Base-by-base conservation (phyloP, 2,329 filamentous ascomycete species). In the Cercospora zeae-maydis region DNA sequence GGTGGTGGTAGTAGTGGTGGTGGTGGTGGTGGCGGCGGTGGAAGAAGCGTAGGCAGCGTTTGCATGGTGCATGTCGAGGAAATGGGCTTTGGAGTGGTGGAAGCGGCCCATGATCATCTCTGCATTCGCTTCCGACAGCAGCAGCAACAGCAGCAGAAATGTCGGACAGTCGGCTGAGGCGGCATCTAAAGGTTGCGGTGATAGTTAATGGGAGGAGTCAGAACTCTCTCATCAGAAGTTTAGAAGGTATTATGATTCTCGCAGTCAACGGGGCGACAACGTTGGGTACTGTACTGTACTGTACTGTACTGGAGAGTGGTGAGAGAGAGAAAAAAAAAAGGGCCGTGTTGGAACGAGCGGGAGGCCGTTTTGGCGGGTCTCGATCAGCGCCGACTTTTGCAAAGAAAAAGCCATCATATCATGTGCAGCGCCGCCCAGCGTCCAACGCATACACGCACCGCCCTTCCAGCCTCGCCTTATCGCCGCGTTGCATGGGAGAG, bases 31-130 rank as follows among this genome's bases (percentile, higher is more conserved):
- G 13, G 63, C 59, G 57, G 64, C 54, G 30, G 64, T 59, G 13
- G 61, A 61, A 34, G 57, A 54, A 33, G 59, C 61, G 62, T 69
- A 69, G 36, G 65, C 67, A 1, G 59, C 63, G 64, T 69, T 70
- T 34, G 66, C 67, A 4, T 69, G 63, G 24, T 63, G 63, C n/a
- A 70, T 42, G 58, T 69, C 68, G 45, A 71, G 62, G 16, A 70
- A 68, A 58, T 66, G 64, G 42, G 56, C 57, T 54, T 64, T 66
- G 21, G 66, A 39, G 47, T 69, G 62, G 3, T 27, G 24, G 36
- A 66, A 57, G 56, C 64, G 67, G 42, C 65, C 63, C 63, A 67
- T 68, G 47, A 51, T 63, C 21, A 37, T 60, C 39, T 47, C 39
- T 52, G 27, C 36, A 39, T 39, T 55, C 27, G 59, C 45, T 30